phyloP scores from a whole-genome alignment of 768 basidiomycete genomes.

The Porphyrellus cyaneotinctus region DNA sequence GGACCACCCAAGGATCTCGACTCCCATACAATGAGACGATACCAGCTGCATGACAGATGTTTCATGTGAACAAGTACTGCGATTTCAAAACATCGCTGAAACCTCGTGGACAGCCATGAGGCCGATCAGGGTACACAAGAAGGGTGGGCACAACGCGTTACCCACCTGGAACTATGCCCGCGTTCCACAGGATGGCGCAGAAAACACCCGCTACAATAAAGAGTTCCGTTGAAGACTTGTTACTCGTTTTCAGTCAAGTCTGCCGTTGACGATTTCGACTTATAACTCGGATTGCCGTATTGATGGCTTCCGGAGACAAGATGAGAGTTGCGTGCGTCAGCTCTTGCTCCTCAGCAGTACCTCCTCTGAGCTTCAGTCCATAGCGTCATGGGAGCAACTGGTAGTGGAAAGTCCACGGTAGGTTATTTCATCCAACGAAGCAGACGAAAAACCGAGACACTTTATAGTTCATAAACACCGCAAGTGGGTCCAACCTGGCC shows the following conservation, averaged over 20 bases:
- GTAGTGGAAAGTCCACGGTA: conserved; percentile 25
- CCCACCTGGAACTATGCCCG: not conserved
- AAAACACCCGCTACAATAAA: not conserved
- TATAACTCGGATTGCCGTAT: not conserved
- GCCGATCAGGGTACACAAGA: not conserved
- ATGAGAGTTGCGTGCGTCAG: conserved; percentile 21
- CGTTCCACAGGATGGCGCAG: not conserved
- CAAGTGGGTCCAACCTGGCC: conserved; percentile 15
- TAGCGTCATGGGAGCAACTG: conserved; percentile 25
- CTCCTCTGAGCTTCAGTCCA: conserved; percentile 3
- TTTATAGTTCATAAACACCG: conserved; percentile 19
- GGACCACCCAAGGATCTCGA: not conserved
- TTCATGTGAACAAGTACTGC: not conserved
- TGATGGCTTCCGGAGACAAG: conserved; percentile 11
- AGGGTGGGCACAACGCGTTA: not conserved
- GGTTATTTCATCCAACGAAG: not conserved
- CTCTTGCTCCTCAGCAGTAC: not conserved
- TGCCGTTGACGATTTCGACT: not conserved
- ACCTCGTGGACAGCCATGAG: conserved; percentile 13
- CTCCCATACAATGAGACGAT: too few species aligned
- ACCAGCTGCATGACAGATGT: not conserved
- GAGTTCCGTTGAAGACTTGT: not conserved
- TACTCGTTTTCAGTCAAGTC: not conserved
- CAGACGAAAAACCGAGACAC: not conserved
- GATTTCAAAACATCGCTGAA: conserved; percentile 1